Percentiles rank a stretch among this genome's conserved stretches.
These are phyloP conservation scores for Gossypium trilobum DNA, from an alignment of 441 rosid species.

Conservation along the genomic window DNA sequence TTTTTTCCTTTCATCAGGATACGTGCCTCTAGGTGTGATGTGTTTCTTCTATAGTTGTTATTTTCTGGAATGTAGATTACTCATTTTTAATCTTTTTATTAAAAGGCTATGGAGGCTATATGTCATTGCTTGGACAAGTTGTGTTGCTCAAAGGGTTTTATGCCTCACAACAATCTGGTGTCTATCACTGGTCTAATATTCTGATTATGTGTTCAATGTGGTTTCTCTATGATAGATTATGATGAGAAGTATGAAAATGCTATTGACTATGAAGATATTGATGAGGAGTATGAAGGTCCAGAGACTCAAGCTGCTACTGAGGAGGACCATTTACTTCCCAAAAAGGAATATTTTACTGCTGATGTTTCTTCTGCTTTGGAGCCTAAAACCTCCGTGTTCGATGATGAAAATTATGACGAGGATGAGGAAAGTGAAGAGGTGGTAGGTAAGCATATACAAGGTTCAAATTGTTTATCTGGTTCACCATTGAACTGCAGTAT, in stretches of 20 bases:
- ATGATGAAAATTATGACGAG: constrained; percentile 92
- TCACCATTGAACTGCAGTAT: constrained; percentile 9
- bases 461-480: constrained; percentile 41
- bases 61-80: neutral
- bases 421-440: constrained; percentile 54
- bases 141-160: constrained; percentile 6
- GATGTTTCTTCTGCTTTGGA: constrained; percentile 39
- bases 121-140: neutral
- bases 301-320: constrained; percentile 70
- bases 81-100: neutral
- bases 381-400: constrained; percentile 51
- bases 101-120: neutral
- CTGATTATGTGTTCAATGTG: constrained; percentile 26
- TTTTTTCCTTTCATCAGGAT: neutral
- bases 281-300: constrained; percentile 91
- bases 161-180: neutral
- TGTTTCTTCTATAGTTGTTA: neutral
- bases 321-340: constrained; percentile 78
- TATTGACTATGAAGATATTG: constrained; percentile 87
- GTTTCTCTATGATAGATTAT: constrained; percentile 55
- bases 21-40: neutral
- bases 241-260: constrained; percentile 90
- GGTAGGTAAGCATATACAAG: constrained; percentile 34
- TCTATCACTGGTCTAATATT: constrained; percentile 12
- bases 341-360: constrained; percentile 56